Conservation (phyloP, 2,329 filamentous ascomycete species). For the Arthrobotrys pseudoclavata region DNA sequence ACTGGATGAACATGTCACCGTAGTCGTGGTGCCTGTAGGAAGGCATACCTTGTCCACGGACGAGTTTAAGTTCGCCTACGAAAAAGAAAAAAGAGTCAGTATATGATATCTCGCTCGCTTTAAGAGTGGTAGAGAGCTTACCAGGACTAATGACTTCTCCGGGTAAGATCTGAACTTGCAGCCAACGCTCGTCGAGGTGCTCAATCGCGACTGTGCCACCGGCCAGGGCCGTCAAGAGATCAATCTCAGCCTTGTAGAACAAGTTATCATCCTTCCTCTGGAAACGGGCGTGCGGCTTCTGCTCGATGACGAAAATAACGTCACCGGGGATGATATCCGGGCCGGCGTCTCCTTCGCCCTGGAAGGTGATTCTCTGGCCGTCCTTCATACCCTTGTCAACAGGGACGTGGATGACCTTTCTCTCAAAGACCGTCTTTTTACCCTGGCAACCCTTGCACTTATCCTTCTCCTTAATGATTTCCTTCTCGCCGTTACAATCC, state of each 20-base stretch:
- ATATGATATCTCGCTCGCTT: conserved; percentile 44
- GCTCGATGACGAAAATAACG: conserved; percentile 98
- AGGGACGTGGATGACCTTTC: conserved; percentile 98
- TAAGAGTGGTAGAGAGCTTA: conserved; percentile 69
- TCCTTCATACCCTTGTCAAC: conserved; percentile 94
- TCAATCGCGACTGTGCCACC: conserved; percentile 93
- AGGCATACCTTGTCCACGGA: conserved; percentile 97
- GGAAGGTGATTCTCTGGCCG: conserved; percentile 97
- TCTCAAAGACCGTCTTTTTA: conserved; percentile 98
- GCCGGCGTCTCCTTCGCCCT: conserved; percentile 94
- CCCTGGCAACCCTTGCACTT: conserved; percentile 95
- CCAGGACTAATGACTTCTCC: conserved; percentile 94
- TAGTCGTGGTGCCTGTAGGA: conserved; percentile 93
- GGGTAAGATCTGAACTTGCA: conserved; percentile 90
- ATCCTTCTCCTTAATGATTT: conserved; percentile 96
- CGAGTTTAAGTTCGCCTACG: conserved; percentile 88
- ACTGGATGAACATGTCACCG: conserved; percentile 97
- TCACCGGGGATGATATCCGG: conserved; percentile 94
- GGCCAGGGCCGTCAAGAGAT: conserved; percentile 92
- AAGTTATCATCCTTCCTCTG: conserved; percentile 96
- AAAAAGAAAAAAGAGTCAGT: background rate
- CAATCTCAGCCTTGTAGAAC: conserved; percentile 94
- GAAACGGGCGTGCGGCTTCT: conserved; percentile 97
- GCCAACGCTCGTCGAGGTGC: conserved; percentile 96
- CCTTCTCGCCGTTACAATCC: conserved; percentile 96